Conservation (phyloP, 352 stramenopile genomes). For the Pythium aristosporum region DNA sequence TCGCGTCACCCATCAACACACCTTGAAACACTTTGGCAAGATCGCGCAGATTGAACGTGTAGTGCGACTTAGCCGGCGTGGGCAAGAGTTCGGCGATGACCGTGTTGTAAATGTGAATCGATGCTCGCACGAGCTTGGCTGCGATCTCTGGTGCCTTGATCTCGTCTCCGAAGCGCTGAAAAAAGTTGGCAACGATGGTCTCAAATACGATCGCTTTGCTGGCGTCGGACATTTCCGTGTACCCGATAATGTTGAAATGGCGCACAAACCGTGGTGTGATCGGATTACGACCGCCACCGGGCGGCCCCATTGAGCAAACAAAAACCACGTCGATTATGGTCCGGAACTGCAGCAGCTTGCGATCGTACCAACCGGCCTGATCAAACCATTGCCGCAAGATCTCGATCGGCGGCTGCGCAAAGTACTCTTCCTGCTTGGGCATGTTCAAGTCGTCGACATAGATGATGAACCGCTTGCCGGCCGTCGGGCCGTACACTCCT, state of each 20-base stretch:
- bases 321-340: conserved; percentile 89
- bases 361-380: conserved; percentile 93
- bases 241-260: conserved; percentile 94
- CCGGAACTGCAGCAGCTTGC: conserved; percentile 90
- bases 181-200: conserved; percentile 92
- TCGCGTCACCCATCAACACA: conserved; percentile 83
- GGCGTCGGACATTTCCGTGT: conserved; percentile 86
- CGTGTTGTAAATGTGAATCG: conserved; percentile 90
- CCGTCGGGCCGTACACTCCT: conserved; percentile 89
- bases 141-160: conserved; percentile 45
- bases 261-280: conserved; percentile 90
- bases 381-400: conserved; percentile 94
- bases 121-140: conserved; percentile 65
- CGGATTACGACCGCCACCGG: conserved; percentile 91
- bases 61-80: conserved; percentile 93
- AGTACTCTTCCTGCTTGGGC: conserved; percentile 93
- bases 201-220: conserved; percentile 92
- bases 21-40: conserved; percentile 94
- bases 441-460: conserved; percentile 97
- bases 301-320: conserved; percentile 90
- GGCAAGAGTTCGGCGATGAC: conserved; percentile 88
- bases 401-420: conserved; percentile 93
- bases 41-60: conserved; percentile 95
- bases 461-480: conserved; percentile 93
- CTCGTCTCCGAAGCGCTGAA: conserved; percentile 44